Percentiles rank a stretch among this genome's conserved stretches.
These are phyloP conservation scores for Ambrosiella xylebori DNA, from an alignment of 2,329 filamentous ascomycete genomes.

Conservation along the genomic window DNA sequence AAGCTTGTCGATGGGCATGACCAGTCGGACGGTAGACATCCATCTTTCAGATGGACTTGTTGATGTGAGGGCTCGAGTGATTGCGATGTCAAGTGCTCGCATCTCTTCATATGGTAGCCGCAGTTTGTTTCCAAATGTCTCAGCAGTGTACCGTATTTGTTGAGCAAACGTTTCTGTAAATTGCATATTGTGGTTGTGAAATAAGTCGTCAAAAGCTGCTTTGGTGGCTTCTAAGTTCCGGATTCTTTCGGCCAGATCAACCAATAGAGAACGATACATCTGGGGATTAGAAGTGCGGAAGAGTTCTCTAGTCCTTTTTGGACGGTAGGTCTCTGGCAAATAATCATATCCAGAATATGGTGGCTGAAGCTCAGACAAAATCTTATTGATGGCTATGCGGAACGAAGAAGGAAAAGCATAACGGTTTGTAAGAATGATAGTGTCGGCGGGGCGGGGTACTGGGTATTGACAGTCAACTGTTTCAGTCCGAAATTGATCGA, in stretches of 20 bases:
- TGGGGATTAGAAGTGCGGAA: conserved; percentile 2
- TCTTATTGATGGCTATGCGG: conserved; percentile 7
- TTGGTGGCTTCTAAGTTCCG: conserved; percentile 2
- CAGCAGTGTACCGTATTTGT: neutral
- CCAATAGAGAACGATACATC: conserved; percentile 2
- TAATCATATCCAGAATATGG: conserved; percentile 4
- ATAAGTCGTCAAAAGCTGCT: conserved; percentile 6
- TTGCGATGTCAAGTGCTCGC: neutral
- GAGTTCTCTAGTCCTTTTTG: neutral
- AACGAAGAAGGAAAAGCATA: conserved; percentile 5
- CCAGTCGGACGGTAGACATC: neutral
- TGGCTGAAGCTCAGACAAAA: neutral
- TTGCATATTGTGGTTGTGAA: neutral
- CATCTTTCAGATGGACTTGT: neutral
- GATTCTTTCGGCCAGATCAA: conserved; percentile 1
- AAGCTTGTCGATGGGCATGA: conserved; percentile 1
- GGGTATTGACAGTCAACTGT: neutral
- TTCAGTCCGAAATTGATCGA: neutral
- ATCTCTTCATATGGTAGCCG: neutral
- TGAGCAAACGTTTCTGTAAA: neutral
- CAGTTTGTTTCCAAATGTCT: neutral
- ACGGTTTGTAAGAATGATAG: neutral
- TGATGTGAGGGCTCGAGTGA: neutral
- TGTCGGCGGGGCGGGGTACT: neutral
- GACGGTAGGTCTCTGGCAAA: neutral